Evolutionary conservation across 352 stramenopile genomes (phyloP), one percentile per base, ranked within the genome.

Genomic region (Globisporangium radiosum): DNA sequence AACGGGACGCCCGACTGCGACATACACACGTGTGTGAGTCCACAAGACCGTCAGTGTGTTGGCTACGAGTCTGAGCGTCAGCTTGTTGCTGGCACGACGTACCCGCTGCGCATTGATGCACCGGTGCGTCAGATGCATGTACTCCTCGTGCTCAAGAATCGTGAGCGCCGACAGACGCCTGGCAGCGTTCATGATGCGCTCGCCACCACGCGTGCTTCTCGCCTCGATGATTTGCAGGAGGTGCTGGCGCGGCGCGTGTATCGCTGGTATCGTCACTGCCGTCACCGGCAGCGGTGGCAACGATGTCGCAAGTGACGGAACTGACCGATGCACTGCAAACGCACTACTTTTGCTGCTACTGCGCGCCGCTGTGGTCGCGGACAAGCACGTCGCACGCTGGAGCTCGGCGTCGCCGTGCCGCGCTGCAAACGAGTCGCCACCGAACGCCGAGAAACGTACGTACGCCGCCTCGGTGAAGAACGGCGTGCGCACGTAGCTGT

Each of bases 121-220:
- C 57, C 84, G 87, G 47, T 69, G 72, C 54, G 76, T 57, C 40
- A 91, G 52, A 25, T 52, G 44, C 47, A 84, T 65, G 60, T 82
- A 91, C 44, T 62, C 62, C 25, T 79, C 64, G 54, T 92, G 82
- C 47, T 90, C 60, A 1, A 45, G 48, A 39, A 90, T 65, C 0
- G 75, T 60, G 15, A 92, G 62, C 2, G 66, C 51, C 4, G 82
- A 92, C 0, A 88, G 38, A 7, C 82, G 66, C 42, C 75, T 75
- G 1, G 64, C 58, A 0, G 64, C 61, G 45, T 89, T 88, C 19
- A 62, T 15, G 0, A 48, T 59, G 14, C 60, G 64, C 38, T 40
- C 53, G 38, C 15, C 17, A 17, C 8, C 47, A 13, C 47, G 47
- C 47, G 47, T 48, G 44, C 44, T 48, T 13, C 44, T 65, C 15